Evolutionary conservation across 345 rosid genomes (phyloP).

Genomic region (Eucalyptus curtisii): DNA sequence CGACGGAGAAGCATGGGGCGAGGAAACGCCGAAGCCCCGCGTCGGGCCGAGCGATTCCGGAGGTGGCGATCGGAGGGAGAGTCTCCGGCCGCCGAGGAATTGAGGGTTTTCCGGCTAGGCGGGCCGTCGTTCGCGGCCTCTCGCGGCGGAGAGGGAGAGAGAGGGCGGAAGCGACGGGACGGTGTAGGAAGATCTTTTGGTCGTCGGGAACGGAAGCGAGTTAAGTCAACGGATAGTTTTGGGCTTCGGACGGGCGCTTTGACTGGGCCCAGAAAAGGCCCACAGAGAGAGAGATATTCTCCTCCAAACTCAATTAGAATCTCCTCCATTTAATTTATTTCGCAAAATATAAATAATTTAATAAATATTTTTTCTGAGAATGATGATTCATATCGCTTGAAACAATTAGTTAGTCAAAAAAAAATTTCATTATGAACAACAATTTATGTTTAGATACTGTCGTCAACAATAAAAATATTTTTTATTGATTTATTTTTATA

Average conservation of each 20-base stretch:
- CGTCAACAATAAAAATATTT: neutral
- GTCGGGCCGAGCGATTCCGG: neutral
- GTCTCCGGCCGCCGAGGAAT: conserved; percentile 8
- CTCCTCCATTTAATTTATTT: neutral
- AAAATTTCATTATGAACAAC: fast-evolving
- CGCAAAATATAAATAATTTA: neutral
- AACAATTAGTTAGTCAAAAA: neutral
- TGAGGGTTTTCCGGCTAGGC: conserved; percentile 15
- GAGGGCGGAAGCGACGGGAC: neutral
- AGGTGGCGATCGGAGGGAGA: neutral
- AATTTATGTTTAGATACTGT: neutral
- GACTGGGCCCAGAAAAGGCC: neutral
- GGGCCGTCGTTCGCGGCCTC: neutral
- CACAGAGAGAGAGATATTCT: neutral
- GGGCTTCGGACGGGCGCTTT: neutral
- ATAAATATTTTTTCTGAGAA: neutral
- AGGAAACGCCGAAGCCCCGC: neutral
- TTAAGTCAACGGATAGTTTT: neutral
- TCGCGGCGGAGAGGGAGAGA: neutral
- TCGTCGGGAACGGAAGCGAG: neutral
- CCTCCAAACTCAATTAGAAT: neutral
- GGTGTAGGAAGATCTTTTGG: neutral
- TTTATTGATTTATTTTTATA: neutral
- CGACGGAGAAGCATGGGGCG: neutral
- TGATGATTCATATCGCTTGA: neutral